These are phyloP conservation scores for Stephania yunnanensis DNA, from an alignment of 164 flowering plant species.

Conservation along the genomic window DNA sequence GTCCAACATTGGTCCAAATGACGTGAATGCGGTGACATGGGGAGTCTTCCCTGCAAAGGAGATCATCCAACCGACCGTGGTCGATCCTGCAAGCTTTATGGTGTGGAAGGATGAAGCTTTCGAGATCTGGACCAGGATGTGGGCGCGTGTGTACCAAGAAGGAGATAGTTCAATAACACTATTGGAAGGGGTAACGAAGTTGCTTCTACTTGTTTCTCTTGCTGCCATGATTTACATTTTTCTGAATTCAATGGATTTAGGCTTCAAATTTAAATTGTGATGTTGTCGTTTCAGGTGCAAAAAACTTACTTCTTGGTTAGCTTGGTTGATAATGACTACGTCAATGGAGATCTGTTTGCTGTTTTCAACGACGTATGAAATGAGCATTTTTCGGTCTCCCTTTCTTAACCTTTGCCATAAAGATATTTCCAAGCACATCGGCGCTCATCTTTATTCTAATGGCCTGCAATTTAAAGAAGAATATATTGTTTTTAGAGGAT, in stretches of 20 bases:
- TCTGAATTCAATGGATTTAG: background rate
- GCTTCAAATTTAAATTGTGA: too few species aligned
- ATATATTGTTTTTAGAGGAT: background rate
- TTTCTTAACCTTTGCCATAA: constrained; percentile 1
- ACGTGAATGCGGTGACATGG: constrained; percentile 93
- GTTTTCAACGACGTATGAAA: constrained; percentile 51
- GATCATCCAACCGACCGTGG: constrained; percentile 87
- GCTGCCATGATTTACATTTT: too few species aligned
- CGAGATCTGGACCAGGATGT: constrained; percentile 76
- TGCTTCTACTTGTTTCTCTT: background rate
- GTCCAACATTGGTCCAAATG: constrained; percentile 41
- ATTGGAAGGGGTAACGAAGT: constrained; percentile 55
- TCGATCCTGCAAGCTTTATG: constrained; percentile 78
- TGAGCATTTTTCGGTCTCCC: background rate
- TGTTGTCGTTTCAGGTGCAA: constrained; percentile 47
- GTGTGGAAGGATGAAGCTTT: constrained; percentile 98
- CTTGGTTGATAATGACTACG: constrained; percentile 82
- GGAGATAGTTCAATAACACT: constrained; percentile 61
- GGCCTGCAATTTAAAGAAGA: background rate
- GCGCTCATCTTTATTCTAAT: background rate
- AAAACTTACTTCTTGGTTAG: constrained; percentile 74
- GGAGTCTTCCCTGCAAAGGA: constrained; percentile 93
- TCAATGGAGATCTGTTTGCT: constrained; percentile 71
- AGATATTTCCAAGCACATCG: background rate
- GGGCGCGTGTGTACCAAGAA: constrained; percentile 70